A percentile compares a stretch with the other conserved stretches of the same genome.
These are phyloP conservation scores for Neurospora tetrasperma DNA, from an alignment of 495 filamentous ascomycete genomes.

Conservation along the genomic window DNA sequence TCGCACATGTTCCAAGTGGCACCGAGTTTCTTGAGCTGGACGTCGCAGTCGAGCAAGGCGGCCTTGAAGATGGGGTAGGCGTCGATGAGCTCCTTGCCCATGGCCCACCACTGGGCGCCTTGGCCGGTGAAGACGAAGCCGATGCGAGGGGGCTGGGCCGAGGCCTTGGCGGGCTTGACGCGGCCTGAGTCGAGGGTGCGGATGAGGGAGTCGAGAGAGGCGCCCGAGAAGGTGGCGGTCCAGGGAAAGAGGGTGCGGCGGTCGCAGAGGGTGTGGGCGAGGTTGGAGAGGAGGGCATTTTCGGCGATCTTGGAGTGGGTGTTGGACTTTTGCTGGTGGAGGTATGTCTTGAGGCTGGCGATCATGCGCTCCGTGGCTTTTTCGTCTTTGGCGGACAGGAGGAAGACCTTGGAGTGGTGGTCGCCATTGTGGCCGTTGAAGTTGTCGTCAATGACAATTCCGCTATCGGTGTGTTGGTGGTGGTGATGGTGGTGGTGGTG, in stretches of 20 bases:
- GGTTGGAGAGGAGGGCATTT: conserved; percentile 17
- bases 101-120: conserved; percentile 44
- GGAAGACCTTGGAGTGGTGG: conserved; percentile 5
- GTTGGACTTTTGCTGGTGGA: background rate
- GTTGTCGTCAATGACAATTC: background rate
- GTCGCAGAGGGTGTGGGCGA: conserved; percentile 25
- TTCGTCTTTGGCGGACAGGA: conserved; percentile 20
- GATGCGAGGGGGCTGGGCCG: conserved; percentile 4
- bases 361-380: conserved; percentile 12
- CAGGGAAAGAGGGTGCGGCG: conserved; percentile 25
- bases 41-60: conserved; percentile 19
- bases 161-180: conserved; percentile 8
- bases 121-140: conserved; percentile 36
- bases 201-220: conserved; percentile 6
- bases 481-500: too few relatives aligned
- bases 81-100: conserved; percentile 40
- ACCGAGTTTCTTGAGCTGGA: conserved; percentile 22
- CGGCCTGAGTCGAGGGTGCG: conserved; percentile 14
- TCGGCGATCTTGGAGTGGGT: conserved; percentile 2
- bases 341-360: conserved; percentile 11
- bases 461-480: background rate
- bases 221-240: conserved; percentile 8
- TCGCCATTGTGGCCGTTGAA: background rate
- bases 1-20: conserved; percentile 19
- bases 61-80: conserved; percentile 21